Conservation (phyloP, 495 filamentous ascomycete genomes). For the Venustampulla echinocandica region DNA sequence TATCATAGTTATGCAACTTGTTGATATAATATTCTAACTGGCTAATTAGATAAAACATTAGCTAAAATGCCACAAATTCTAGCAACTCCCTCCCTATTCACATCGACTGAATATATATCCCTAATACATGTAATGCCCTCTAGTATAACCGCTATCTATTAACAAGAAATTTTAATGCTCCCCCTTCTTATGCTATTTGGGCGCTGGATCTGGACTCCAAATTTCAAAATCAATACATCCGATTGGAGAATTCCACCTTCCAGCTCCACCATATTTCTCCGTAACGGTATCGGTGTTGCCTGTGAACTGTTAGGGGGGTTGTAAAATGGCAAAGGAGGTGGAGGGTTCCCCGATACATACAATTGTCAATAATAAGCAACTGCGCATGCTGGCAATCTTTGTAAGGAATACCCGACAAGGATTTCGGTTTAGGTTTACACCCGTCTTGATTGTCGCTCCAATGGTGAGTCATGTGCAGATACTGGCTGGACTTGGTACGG, state of each 20-base stretch:
- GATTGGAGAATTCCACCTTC: conserved; percentile 6
- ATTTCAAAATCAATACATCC: background rate
- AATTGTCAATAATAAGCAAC: background rate
- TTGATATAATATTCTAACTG: too few species aligned
- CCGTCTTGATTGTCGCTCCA: background rate
- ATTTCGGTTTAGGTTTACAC: background rate
- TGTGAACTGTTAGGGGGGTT: background rate
- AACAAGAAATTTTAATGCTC: conserved; percentile 8
- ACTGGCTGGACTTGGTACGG: background rate
- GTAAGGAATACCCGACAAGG: background rate
- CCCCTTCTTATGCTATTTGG: background rate
- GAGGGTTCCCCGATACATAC: background rate
- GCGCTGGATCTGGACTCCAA: conserved; percentile 4
- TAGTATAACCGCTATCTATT: too few species aligned
- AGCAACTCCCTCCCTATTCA: too few species aligned
- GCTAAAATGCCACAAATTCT: too few species aligned
- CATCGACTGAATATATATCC: too few species aligned
- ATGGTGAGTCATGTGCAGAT: background rate
- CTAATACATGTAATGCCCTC: too few species aligned
- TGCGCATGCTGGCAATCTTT: background rate
- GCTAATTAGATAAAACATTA: too few species aligned
- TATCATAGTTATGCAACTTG: too few species aligned
- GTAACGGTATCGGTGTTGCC: background rate
- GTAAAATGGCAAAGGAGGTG: background rate
- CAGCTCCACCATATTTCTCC: conserved; percentile 2